Base-by-base conservation (phyloP, 305 asterid genomes). In the Plantago coronopus region DNA sequence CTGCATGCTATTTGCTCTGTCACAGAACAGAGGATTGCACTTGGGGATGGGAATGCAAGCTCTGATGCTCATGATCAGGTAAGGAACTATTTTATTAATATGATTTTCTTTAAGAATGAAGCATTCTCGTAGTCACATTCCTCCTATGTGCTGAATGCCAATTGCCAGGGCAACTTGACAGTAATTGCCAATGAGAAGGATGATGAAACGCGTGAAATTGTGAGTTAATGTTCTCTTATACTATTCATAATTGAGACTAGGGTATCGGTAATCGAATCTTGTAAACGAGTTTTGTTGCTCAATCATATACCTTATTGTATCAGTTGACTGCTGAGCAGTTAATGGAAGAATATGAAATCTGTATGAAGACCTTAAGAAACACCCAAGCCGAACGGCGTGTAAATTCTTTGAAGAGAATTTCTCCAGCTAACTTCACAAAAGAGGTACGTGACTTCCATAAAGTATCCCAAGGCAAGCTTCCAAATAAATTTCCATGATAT, bases 391-490 rank as follows among this genome's bases (percentile, higher is more conserved):
- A 75, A 64, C 76, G 95, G 43, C 95, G 97, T 16, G 59, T 59
- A 46, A 73, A 71, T 59, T 89, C 97, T 61, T 74, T 89, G 47
- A 79, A 83, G 75, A 76, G 62, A 56, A 77, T 89, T 72, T 57
- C 75, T 71, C 95, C 93, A 57, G 95, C 82, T 59, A 91, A 91
- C 78, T 89, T 93, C 59, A 85, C 98, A 13, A 89, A 82, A 74
- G 91, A 89, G 95, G 98, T 88, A 81, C 61, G 15, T 17, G 6
- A 62, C 9, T 55, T 63, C 53, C 54, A 47, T 38, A 22, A 51
- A 48, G 25, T n/a, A 57, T 21, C 22, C 29, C 18, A 21, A 42
- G 54, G 57, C 6, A 22, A 54, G n/a, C n/a, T n/a, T n/a, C n/a
- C n/a, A n/a, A n/a, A n/a, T n/a, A n/a, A n/a, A 71, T 34, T 60